Evolutionary conservation across 2,329 filamentous ascomycete genomes (phyloP).

Genomic region (Microthyrium microscopicum): DNA sequence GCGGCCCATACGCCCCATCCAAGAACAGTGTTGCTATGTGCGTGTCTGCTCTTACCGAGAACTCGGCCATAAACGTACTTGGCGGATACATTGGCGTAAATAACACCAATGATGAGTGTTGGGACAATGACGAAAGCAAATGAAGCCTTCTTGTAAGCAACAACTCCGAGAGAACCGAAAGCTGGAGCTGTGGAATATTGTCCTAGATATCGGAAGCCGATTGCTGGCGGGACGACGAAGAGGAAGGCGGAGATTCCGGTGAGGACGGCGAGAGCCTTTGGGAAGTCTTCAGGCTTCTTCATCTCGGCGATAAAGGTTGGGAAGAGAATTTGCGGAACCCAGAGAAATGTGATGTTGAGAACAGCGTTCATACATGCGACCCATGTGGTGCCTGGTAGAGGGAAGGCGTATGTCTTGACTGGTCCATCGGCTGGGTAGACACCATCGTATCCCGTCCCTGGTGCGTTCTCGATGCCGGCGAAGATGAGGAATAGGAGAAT

Average conservation of each 20-base stretch:
- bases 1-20: constrained; percentile 30
- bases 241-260: constrained; percentile 28
- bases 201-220: constrained; percentile 32
- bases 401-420: constrained; percentile 32
- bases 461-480: constrained; percentile 28
- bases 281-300: constrained; percentile 33
- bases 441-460: constrained; percentile 29
- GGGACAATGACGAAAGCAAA: constrained; percentile 36
- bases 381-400: constrained; percentile 28
- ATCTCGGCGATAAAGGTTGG: constrained; percentile 36
- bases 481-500: constrained; percentile 35
- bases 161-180: constrained; percentile 29
- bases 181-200: constrained; percentile 34
- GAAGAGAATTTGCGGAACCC: constrained; percentile 35
- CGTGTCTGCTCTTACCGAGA: constrained; percentile 27
- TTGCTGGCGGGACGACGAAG: constrained; percentile 32
- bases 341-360: constrained; percentile 32
- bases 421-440: constrained; percentile 26
- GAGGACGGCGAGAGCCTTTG: constrained; percentile 32
- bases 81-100: constrained; percentile 32
- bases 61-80: constrained; percentile 30
- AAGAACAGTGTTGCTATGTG: constrained; percentile 29
- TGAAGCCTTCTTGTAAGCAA: constrained; percentile 30
- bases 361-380: constrained; percentile 33
- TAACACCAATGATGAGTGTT: constrained; percentile 31